Percentiles rank a stretch among this genome's conserved stretches.
Conservation (phyloP, 2,329 filamentous ascomycete genomes). For the Fonsecaea monophora region DNA sequence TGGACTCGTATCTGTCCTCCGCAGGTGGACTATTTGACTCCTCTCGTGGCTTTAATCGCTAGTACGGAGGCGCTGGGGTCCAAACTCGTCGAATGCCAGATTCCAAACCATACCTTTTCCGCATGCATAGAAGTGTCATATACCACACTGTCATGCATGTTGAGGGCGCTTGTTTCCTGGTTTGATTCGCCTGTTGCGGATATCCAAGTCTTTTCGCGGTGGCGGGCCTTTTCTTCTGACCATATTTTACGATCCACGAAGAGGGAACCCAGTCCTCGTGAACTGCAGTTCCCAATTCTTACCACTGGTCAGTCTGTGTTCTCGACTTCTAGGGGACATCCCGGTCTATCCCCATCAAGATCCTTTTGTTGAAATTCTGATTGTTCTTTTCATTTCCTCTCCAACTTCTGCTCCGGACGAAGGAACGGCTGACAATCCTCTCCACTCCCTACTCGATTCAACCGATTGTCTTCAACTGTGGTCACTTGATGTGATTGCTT, state of each 20-base stretch:
- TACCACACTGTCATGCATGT: slow-evolving; percentile 15
- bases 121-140: slow-evolving; percentile 23
- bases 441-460: not conserved
- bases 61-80: slow-evolving; percentile 18
- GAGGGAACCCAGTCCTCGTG: slow-evolving; percentile 12
- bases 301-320: slow-evolving; percentile 10
- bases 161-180: slow-evolving; percentile 24
- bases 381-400: slow-evolving; percentile 15
- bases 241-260: slow-evolving; percentile 17
- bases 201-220: slow-evolving; percentile 10
- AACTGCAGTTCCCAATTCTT: slow-evolving; percentile 16
- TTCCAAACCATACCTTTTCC: slow-evolving; percentile 24
- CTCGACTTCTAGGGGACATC: slow-evolving; percentile 4
- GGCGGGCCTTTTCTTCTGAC: slow-evolving; percentile 9
- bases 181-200: slow-evolving; percentile 23
- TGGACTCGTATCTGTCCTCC: slow-evolving; percentile 21
- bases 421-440: slow-evolving; percentile 1
- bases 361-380: slow-evolving; percentile 19
- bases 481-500: slow-evolving; percentile 16
- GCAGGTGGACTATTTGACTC: slow-evolving; percentile 22
- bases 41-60: slow-evolving; percentile 24
- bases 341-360: slow-evolving; percentile 16
- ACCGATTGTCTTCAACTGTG: not conserved
- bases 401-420: slow-evolving; percentile 5
- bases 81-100: slow-evolving; percentile 22